Evolutionary conservation across 1,284 basidiomycete species (phyloP), one percentile per base, ranked within the genome.

Genomic region (Meripilus lineatus): DNA sequence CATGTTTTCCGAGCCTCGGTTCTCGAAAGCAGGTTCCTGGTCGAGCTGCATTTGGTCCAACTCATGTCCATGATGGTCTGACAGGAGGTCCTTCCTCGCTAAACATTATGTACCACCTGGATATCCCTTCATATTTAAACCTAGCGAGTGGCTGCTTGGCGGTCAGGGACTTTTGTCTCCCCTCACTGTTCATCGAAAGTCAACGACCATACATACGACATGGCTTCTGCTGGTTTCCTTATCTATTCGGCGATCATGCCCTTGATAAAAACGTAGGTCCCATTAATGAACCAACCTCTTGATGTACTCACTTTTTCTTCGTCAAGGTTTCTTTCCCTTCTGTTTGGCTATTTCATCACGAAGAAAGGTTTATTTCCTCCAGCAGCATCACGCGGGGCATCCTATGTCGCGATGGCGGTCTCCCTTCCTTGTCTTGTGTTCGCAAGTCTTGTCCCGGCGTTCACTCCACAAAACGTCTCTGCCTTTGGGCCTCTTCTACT

Each of bases 361-460:
- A 54, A 51, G 24, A 63, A 52, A 46, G 66, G 57, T 20, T 42
- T 66, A 4, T 70, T 69, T 40, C 61, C 65, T 0, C 51, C 58
- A 13, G 59, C 63, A 6, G 67, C 67, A 3, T 59, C 64, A 6
- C 55, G 59, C 18, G 66, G 68, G 2, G 62, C 66, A 3, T 68
- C 68, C 4, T 62, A 67, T 36, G 56, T 70, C 22, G 60, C 64
- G 11, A 67, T 70, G 66, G 67, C 66, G 50, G 46, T 70, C n/a
- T 59, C 66, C 8, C 53, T 70, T 5, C 68, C 68, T 11, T 55
- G 57, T 1, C 58, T 70, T 6, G 62, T 70, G 6, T 70, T 70
- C 50, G 57, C 67, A 11, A 70, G 61, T 49, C 63, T 70, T 38
- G 59, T 70, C 7, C 67, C 66, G 8, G 66, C 67, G 0, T 68